Base-by-base conservation (phyloP, 345 rosid genomes). In the Abelmoschus esculentus region DNA sequence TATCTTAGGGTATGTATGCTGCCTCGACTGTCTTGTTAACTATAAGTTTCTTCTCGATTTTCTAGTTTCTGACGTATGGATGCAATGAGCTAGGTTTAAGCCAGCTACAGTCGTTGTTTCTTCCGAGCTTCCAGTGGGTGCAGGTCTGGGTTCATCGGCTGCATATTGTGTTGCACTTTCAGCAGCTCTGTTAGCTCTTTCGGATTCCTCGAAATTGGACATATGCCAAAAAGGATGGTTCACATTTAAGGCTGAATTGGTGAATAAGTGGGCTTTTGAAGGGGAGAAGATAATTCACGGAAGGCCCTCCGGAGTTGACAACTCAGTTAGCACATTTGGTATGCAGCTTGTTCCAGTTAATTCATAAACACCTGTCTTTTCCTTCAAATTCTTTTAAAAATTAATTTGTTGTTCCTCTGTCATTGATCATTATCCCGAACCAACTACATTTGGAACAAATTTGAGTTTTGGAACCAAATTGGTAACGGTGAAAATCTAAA, bases 131-230 rank as follows among this genome's bases (percentile, higher is more conserved):
- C 98, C 99, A 3, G 58, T 88, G 10, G 96, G 99, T 70, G 83
- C 97, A 28, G 96, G 98, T 70, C 89, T 95, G 3, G 99, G 99
- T 69, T 95, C 98, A 67, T 95, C 99, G 42, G 99, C 97, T 62
- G 83, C 98, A 68, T 82, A 83, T 18, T 84, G 86, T 75, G 99
- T 90, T 75, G 81, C 98, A 32, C 86, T 95, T 70, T 75, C 98
- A 8, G 91, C 93, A 73, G 84, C 87, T 74, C 79, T 92, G 15
- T 85, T 89, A 40, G 79, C 87, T n/a, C 77, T 81, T 57, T 85
- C 89, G 26, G 77, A 66, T 63, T 67, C 84, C 66, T 73, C 79
- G 17, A 78, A 74, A 46, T 31, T 83, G 69, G 90, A 86, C 32
- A 59, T 57, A 47, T 46, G 70, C 58, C 80, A 77, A 67, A 77